Conservation (phyloP, 1,284 basidiomycete genomes). For the Ceratobasidium sp. region DNA sequence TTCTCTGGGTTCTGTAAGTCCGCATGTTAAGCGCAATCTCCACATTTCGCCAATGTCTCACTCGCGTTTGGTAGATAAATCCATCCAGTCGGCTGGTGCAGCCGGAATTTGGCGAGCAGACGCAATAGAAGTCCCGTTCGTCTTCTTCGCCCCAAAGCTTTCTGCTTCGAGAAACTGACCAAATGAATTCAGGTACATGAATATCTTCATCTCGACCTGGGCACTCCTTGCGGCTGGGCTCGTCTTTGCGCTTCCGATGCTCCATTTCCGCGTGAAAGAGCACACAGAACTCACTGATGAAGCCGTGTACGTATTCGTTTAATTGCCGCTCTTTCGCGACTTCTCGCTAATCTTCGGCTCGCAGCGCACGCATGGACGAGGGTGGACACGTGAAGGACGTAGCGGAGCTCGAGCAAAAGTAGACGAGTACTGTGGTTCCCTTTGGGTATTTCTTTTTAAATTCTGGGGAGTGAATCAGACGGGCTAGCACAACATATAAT, state of each 20-base stretch:
- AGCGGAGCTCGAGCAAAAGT: constrained; percentile 40
- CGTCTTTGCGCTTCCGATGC: constrained; percentile 67
- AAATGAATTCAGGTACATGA: constrained; percentile 62
- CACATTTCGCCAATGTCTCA: background rate
- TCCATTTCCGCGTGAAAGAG: constrained; percentile 65
- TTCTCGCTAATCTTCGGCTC: constrained; percentile 8
- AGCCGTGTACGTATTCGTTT: constrained; percentile 45
- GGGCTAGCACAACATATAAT: no score
- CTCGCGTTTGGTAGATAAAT: constrained; percentile 60
- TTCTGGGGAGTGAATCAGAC: no score
- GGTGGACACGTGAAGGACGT: constrained; percentile 46
- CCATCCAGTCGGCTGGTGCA: constrained; percentile 68
- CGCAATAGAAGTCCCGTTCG: constrained; percentile 61
- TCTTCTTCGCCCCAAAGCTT: background rate
- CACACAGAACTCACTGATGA: constrained; percentile 64
- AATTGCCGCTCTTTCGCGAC: background rate
- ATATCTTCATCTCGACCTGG: constrained; percentile 69
- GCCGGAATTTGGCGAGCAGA: constrained; percentile 67
- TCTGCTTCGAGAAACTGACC: constrained; percentile 6
- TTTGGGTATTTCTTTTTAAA: background rate
- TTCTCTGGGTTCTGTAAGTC: constrained; percentile 65
- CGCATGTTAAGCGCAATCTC: constrained; percentile 2
- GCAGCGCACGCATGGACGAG: constrained; percentile 48
- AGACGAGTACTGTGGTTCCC: background rate
- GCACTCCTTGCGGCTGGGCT: constrained; percentile 63